Percentiles rank a stretch among this genome's conserved stretches.
These are phyloP conservation scores for Panellus pusillus DNA, from an alignment of 768 basidiomycete species.

Conservation along the genomic window DNA sequence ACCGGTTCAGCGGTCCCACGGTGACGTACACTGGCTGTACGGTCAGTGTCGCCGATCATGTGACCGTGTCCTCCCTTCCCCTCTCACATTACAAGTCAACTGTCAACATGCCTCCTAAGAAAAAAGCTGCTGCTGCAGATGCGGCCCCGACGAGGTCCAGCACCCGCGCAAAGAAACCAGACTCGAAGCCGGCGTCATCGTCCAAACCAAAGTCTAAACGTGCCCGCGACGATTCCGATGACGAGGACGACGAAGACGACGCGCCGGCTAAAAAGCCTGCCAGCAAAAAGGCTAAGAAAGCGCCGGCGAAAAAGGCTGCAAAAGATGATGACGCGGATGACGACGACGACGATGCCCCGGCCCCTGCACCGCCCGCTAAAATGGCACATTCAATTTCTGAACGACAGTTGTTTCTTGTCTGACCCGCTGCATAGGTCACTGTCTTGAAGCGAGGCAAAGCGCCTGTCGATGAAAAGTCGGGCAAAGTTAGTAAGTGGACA, in stretches of 20 bases:
- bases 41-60: neutral
- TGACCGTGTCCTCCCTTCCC: constrained; percentile 12
- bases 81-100: neutral
- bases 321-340: constrained; percentile 20
- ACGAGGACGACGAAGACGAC: constrained; percentile 26
- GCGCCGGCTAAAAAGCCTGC: constrained; percentile 31
- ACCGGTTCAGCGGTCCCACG: no score
- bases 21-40: no score
- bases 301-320: constrained; percentile 19
- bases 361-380: constrained; percentile 36
- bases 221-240: constrained; percentile 27
- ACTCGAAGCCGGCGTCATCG: constrained; percentile 18
- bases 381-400: constrained; percentile 35
- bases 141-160: constrained; percentile 38
- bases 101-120: constrained; percentile 48
- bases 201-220: constrained; percentile 33
- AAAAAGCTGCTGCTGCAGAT: constrained; percentile 38
- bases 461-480: constrained; percentile 51
- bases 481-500: constrained; percentile 43
- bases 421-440: constrained; percentile 24
- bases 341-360: constrained; percentile 24
- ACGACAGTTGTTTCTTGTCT: neutral
- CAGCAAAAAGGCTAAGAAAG: constrained; percentile 24
- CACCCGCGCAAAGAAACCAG: constrained; percentile 32
- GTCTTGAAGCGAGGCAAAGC: constrained; percentile 56